Evolutionary conservation across 2,329 filamentous ascomycete species (phyloP), one percentile per base, ranked within the genome.

Genomic region (Colletotrichum incanum): DNA sequence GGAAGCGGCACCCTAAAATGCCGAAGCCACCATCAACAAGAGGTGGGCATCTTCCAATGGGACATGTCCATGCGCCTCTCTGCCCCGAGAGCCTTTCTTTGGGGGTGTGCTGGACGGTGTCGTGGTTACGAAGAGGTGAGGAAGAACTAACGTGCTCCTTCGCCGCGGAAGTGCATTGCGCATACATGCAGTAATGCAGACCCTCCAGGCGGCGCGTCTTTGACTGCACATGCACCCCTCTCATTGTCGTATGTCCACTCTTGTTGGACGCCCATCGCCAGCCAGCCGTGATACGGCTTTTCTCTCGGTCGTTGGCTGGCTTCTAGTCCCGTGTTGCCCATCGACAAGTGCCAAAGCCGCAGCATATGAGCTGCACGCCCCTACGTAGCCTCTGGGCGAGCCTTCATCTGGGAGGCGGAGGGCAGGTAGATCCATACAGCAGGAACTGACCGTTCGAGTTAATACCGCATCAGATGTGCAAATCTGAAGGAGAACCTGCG

Each of bases 331-430:
- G 60, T 39, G 20, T 52, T 50, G 31, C 52, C 61, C 18, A 37
- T 65, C 43, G 34, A 52, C 52, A 49, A 65, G 52, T 52, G 43
- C 52, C 61, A 43, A 34, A 16, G 37, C 34, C 45, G 41, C 49
- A 52, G 41, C 43, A 66, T 66, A 14, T 28, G 52, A 52, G 34
- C 26, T 66, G 41, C 60, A 61, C 26, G 66, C 60, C 60, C 54
- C 65, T 45, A 20, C 20, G 12, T 50, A 12, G 52, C 37, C n/a
- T 41, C 47, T 28, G 34, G 26, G 60, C 60, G 12, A 49, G 23
- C 37, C 34, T 50, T 52, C 8, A 20, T 37, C 34, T 34, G 9
- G 49, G 12, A 23, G 47, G 34, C 9, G 16, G n/a, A 26, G 34
- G 37, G n/a, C 55, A 41, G 45, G 31, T 45, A 34, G 34, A 50